Evolutionary conservation across 2,329 filamentous ascomycete genomes (phyloP), one percentile per base, ranked within the genome.

Genomic region (Sclerotinia minor): DNA sequence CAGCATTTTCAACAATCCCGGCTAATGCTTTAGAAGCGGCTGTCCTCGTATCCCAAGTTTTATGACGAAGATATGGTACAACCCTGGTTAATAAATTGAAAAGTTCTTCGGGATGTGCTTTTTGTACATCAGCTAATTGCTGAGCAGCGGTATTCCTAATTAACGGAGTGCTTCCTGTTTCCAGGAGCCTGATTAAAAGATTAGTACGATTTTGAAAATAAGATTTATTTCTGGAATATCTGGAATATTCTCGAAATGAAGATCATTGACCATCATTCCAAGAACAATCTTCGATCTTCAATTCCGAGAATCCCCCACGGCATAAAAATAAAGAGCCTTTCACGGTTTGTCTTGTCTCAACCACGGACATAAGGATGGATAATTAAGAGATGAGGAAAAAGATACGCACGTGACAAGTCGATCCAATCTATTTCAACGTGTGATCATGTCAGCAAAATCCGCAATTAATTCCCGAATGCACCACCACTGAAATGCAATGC

Each of bases 81-180:
- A 99, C 94, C 69, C 94, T 86, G 41, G 92, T 94, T 17, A 99
- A 85, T 8, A 99, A 85, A 77, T 98, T 97, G 81, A 98, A 98
- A 1, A 99, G 83, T 79, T 99, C 96, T 80, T 99, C 94, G 0
- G 95, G 95, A 75, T 98, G 95, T 79, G 95, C 92, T 78, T 97
- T 98, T 80, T 99, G 96, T 79, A 97, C 95, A 80, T 99, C 95
- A 70, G 94, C 95, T 71, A 99, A 85, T 81, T 99, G 95, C 77
- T 96, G 93, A 70, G 96, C 95, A 71, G 95, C 96, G 71, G 95
- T 99, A 77, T 97, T 96, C 73, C 96, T 90, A 77, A 99, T 98
- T 73, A 99, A 84, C 77, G 91, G 90, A 69, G 95, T 99, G 81
- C 94, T 98, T 75, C 95, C 95, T 68, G 95, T 98, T 84, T 99